Evolutionary conservation across 2,329 filamentous ascomycete genomes (phyloP).

Genomic region (Macrophomina tecta): DNA sequence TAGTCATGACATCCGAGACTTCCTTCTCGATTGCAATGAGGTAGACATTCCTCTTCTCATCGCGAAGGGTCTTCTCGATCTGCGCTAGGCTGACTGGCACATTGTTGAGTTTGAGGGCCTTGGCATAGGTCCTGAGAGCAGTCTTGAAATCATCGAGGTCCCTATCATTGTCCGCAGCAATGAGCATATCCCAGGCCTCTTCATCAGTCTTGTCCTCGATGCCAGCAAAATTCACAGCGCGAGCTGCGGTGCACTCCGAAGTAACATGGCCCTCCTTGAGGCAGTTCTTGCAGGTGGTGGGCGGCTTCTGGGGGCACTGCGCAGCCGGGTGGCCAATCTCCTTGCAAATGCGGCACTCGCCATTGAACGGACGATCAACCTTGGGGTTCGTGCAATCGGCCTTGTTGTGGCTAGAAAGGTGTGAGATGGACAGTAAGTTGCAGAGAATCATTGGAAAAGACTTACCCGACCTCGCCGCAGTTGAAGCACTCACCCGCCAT

Average conservation of each 20-base stretch:
- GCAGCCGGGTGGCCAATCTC: constrained; percentile 61
- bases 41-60: constrained; percentile 54
- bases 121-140: constrained; percentile 57
- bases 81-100: constrained; percentile 49
- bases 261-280: constrained; percentile 54
- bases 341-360: constrained; percentile 65
- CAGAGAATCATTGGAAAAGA: not conserved
- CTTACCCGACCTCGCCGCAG: constrained; percentile 61
- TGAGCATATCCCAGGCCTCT: constrained; percentile 58
- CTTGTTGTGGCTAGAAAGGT: constrained; percentile 62
- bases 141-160: constrained; percentile 60
- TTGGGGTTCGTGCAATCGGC: constrained; percentile 65
- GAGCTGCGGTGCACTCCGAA: constrained; percentile 54
- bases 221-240: constrained; percentile 42
- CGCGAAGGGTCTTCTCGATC: constrained; percentile 59
- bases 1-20: constrained; percentile 52
- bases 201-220: constrained; percentile 55
- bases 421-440: constrained; percentile 29
- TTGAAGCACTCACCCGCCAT: constrained; percentile 63
- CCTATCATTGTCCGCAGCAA: constrained; percentile 54
- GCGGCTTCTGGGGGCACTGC: constrained; percentile 67
- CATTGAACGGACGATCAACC: constrained; percentile 58
- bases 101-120: constrained; percentile 42
- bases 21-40: constrained; percentile 59
- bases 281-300: constrained; percentile 62